Conservation (phyloP, 345 rosid genomes). For the Pelargonium nanum region DNA sequence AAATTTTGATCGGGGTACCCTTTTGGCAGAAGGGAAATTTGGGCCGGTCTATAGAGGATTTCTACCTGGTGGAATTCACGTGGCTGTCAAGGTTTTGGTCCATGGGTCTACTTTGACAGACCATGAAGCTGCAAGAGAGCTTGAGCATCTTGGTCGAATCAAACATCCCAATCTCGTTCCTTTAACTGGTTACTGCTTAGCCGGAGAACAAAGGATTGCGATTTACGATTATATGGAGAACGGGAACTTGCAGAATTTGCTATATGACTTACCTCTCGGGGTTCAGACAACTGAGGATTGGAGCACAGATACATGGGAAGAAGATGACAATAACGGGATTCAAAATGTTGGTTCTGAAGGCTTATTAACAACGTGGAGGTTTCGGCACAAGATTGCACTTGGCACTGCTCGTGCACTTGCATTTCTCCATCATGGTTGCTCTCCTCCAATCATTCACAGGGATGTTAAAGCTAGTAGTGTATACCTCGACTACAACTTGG, state of each 20-base stretch:
- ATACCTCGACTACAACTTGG: constrained; percentile 69
- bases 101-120: constrained; percentile 82
- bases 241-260: constrained; percentile 85
- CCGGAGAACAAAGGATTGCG: constrained; percentile 89
- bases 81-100: constrained; percentile 86
- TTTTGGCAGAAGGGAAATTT: constrained; percentile 82
- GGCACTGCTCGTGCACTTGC: constrained; percentile 91
- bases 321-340: constrained; percentile 43
- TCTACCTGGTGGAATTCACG: constrained; percentile 89
- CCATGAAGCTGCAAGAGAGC: constrained; percentile 84
- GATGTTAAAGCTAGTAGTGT: constrained; percentile 89
- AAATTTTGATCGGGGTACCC: constrained; percentile 71
- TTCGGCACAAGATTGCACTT: constrained; percentile 74
- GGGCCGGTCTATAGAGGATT: constrained; percentile 92
- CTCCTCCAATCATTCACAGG: constrained; percentile 71
- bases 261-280: constrained; percentile 80
- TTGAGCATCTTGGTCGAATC: constrained; percentile 78
- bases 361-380: constrained; percentile 63
- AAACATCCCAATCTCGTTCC: constrained; percentile 91
- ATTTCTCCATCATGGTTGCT: constrained; percentile 92
- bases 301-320: constrained; percentile 87
- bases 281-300: constrained; percentile 73
- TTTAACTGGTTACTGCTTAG: constrained; percentile 77
- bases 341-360: constrained; percentile 57
- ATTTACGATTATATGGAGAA: constrained; percentile 95